A percentile compares a stretch with the other conserved stretches of the same genome.
Evolutionary conservation across 2,329 filamentous ascomycete species (phyloP).

Genomic region (Albophoma yamanashiensis): DNA sequence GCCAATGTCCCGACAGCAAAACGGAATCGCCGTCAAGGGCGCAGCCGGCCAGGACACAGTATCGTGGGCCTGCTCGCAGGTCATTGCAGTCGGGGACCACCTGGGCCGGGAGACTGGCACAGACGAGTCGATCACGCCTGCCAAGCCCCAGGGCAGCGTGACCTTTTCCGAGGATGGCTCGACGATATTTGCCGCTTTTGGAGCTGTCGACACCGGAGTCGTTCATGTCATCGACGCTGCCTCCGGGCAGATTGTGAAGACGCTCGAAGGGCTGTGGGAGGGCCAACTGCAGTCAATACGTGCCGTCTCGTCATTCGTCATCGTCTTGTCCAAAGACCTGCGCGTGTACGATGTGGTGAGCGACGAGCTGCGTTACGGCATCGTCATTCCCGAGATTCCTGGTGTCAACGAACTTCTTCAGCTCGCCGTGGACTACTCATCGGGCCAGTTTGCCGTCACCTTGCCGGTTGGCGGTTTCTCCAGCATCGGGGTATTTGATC

Average conservation of each 20-base stretch:
- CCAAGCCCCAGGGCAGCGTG: conserved; percentile 48
- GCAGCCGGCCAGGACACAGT: conserved; percentile 47
- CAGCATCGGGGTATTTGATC: conserved; percentile 56
- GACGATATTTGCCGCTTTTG: conserved; percentile 60
- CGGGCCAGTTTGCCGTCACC: conserved; percentile 56
- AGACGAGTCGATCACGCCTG: conserved; percentile 17
- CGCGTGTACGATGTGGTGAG: conserved; percentile 77
- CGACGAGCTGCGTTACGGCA: conserved; percentile 60
- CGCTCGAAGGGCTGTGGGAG: conserved; percentile 56
- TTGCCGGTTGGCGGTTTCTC: conserved; percentile 36
- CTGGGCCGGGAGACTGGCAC: conserved; percentile 30
- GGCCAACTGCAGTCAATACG: conserved; percentile 56
- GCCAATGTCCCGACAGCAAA: conserved; percentile 57
- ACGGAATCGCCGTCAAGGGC: conserved; percentile 55
- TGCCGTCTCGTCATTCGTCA: conserved; percentile 62
- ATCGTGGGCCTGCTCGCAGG: conserved; percentile 63
- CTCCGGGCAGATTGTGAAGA: conserved; percentile 54
- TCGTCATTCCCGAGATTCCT: conserved; percentile 39
- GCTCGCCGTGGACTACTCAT: conserved; percentile 59
- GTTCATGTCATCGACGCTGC: conserved; percentile 69
- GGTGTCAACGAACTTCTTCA: conserved; percentile 40
- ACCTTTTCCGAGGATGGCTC: conserved; percentile 80
- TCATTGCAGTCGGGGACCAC: conserved; percentile 40
- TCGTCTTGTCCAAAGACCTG: conserved; percentile 64
- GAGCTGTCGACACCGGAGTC: conserved; percentile 42